Evolutionary conservation across 495 filamentous ascomycete species (phyloP).

Genomic region (Penicillium nucicola): DNA sequence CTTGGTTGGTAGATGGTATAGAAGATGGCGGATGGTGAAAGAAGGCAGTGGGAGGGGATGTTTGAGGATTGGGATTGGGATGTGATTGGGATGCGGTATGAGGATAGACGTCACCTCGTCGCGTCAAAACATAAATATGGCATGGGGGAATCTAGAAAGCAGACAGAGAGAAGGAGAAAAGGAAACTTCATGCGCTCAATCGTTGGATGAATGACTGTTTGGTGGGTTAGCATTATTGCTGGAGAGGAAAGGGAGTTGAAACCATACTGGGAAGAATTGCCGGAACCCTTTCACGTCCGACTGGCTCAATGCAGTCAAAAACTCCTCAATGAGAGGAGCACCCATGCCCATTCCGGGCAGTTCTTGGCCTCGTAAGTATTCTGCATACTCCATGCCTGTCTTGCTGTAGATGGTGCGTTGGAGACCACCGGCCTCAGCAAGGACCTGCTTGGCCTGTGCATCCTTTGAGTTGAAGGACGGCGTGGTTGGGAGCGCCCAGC

Average conservation of each 20-base stretch:
- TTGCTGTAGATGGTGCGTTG: constrained; percentile 87
- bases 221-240: constrained; percentile 1
- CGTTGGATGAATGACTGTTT: constrained; percentile 47
- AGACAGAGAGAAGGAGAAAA: constrained; percentile 21
- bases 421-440: constrained; percentile 77
- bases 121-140: constrained; percentile 25
- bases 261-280: constrained; percentile 51
- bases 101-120: constrained; percentile 23
- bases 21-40: background rate
- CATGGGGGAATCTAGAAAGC: constrained; percentile 44
- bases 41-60: constrained; percentile 2
- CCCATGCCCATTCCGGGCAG: constrained; percentile 54
- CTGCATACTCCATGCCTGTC: constrained; percentile 62
- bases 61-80: background rate
- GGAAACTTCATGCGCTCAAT: constrained; percentile 41
- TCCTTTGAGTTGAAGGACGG: constrained; percentile 77
- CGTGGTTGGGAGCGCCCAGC: constrained; percentile 79
- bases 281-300: constrained; percentile 52
- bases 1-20: constrained; percentile 4
- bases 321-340: constrained; percentile 50
- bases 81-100: background rate
- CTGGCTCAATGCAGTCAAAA: constrained; percentile 50
- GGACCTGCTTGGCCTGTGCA: constrained; percentile 77
- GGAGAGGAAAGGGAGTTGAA: background rate
- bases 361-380: constrained; percentile 52